Percentiles rank a stretch among this genome's conserved stretches.
These are phyloP conservation scores for Monosporozyma solicola DNA, from an alignment of 805 yeast species.

Conservation along the genomic window DNA sequence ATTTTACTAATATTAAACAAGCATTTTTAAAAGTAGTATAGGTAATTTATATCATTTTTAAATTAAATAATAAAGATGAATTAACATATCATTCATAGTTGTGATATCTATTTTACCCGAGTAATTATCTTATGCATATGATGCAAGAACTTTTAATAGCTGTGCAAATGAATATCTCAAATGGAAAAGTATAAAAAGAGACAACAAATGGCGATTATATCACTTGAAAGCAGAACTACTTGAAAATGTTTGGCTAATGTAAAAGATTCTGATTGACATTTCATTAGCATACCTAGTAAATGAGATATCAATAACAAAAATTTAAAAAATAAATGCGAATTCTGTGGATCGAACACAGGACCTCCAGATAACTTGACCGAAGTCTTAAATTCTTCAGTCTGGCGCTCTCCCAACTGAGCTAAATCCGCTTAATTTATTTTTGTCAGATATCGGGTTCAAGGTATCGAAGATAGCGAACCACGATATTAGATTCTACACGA, in stretches of 20 bases:
- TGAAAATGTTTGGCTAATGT: no score
- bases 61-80: neutral
- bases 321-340: slow-evolving; percentile 37
- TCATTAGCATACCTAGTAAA: neutral
- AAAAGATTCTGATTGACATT: no score
- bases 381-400: slow-evolving; percentile 29
- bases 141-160: no score
- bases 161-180: no score
- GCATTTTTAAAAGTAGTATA: neutral
- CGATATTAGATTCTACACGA: no score
- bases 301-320: slow-evolving; percentile 2
- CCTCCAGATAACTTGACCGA: slow-evolving; percentile 43
- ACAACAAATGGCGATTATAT: no score
- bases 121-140: no score
- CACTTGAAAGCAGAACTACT: no score
- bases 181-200: no score
- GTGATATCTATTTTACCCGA: neutral
- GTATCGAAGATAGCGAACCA: no score
- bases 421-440: slow-evolving; percentile 30
- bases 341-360: slow-evolving; percentile 85
- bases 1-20: neutral
- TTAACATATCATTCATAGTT: neutral
- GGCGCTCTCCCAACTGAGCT: slow-evolving; percentile 41
- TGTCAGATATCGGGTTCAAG: no score
- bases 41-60: neutral